Evolutionary conservation across 1,139 yeast species (phyloP), one percentile per base, ranked within the genome.

Genomic region (Zygoascus meyerae): DNA sequence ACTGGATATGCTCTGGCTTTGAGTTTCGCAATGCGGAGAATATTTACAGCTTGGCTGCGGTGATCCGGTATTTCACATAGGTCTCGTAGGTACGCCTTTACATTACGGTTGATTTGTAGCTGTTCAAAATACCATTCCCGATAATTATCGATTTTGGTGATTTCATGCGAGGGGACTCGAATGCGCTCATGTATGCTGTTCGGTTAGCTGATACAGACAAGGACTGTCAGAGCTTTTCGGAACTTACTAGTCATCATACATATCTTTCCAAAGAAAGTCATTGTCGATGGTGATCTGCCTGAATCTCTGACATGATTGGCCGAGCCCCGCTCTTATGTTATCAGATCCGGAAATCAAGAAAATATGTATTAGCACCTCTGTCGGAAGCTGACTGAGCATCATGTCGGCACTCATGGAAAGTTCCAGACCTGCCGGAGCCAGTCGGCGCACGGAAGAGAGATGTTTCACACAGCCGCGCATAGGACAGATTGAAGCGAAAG

Each of bases 301-400:
- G 12, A 57, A 38, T 8, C 53, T 48, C 11, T 45, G 45, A 43
- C 57, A 55, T 2, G 54, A 21, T 37, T 45, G 51, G 11, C 56
- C 40, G 15, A 52, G 40, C 1, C 59, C 58, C 12, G 50, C 52
- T 2, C 45, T 26, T 7, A 55, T 44, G 33, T 51, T 50, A 9
- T 53, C 55, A 3, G 44, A 21, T 10, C 53, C 58, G 5, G 55
- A 52, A 11, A 47, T 34, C 11, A 41, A 32, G 42, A 49, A 51
- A 3, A 58, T 50, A 16, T 47, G 31, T 26, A 54, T 49, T 16
- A 56, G 46, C 16, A 58, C 40, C 47, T 58, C 62, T 26, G 50
- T 47, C 1, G 62, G 62, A 7, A 52, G 42, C 15, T 40, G 28
- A 39, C 41, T 40, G 11, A 49, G 30, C 17, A 12, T 34, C 17